Conservation (phyloP, 768 basidiomycete species). For the Boletus pseudo-olivaceus region DNA sequence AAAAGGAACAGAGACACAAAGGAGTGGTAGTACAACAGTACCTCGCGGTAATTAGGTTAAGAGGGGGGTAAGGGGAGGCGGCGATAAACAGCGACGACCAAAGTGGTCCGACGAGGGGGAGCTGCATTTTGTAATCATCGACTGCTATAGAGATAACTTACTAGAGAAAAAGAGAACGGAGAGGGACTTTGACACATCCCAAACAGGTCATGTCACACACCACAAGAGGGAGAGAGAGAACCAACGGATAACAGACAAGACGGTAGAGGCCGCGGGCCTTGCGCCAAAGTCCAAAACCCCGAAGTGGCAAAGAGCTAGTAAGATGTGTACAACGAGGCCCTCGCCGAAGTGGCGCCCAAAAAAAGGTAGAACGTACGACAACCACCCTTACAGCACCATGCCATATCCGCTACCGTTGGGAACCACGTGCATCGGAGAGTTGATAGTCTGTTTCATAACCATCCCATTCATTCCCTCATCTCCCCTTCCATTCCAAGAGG, state of each 20-base stretch:
- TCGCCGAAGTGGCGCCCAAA: background rate
- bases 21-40: constrained; percentile 26
- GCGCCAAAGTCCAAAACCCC: constrained; percentile 14
- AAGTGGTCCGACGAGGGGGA: background rate
- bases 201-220: constrained; percentile 11
- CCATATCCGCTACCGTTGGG: constrained; percentile 38
- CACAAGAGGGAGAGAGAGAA: constrained; percentile 8
- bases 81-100: constrained; percentile 7
- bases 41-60: constrained; percentile 15
- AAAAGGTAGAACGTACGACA: constrained; percentile 6
- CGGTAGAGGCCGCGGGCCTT: constrained; percentile 6
- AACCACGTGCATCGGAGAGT: constrained; percentile 37
- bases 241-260: constrained; percentile 14
- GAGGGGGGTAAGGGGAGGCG: background rate
- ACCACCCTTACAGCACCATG: constrained; percentile 34
- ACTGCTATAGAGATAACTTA: constrained; percentile 14
- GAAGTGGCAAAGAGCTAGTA: constrained; percentile 8
- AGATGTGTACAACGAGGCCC: constrained; percentile 9
- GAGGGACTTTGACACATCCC: constrained; percentile 12
- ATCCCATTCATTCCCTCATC: constrained; percentile 33
- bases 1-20: constrained; percentile 13
- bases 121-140: constrained; percentile 12
- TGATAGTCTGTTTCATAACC: constrained; percentile 34
- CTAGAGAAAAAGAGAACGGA: background rate
- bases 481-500: constrained; percentile 25